phyloP scores from a whole-genome alignment of 116 monocot genomes.

The Dioscorea cayenensis region DNA sequence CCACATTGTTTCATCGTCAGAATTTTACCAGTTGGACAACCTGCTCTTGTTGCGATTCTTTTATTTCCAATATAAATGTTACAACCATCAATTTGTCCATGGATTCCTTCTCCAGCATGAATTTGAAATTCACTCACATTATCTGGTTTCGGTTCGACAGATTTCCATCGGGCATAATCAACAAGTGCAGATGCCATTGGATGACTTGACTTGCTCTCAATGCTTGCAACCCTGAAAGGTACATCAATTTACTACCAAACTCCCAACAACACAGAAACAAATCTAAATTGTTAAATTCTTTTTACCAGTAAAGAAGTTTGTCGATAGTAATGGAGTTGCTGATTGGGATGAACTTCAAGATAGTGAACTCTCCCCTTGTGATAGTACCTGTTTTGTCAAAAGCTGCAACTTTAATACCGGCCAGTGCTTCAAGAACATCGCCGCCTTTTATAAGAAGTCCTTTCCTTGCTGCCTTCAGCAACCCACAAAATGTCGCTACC shows the following conservation, averaged over 20 bases:
- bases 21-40: conserved; percentile 49
- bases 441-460: conserved; percentile 94
- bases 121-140: conserved; percentile 60
- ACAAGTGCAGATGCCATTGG: conserved; percentile 90
- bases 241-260: neutral
- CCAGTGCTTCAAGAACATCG: conserved; percentile 76
- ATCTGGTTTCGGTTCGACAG: conserved; percentile 62
- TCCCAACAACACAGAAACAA: neutral
- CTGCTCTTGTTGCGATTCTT: conserved; percentile 66
- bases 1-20: conserved; percentile 23
- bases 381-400: conserved; percentile 99
- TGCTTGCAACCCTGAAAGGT: conserved; percentile 74
- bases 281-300: too few relatives aligned
- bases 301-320: conserved; percentile 77
- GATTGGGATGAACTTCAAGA: conserved; percentile 42
- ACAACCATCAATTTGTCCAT: conserved; percentile 76
- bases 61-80: conserved; percentile 71
- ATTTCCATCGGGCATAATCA: conserved; percentile 56
- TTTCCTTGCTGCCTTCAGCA: conserved; percentile 56
- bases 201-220: conserved; percentile 95
- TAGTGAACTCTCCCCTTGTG: conserved; percentile 81
- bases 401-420: conserved; percentile 63
- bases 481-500: conserved; percentile 85
- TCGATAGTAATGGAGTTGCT: conserved; percentile 19
- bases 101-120: conserved; percentile 84